Conservation (phyloP, 2,329 filamentous ascomycete species). For the Aspergillus tanneri region DNA sequence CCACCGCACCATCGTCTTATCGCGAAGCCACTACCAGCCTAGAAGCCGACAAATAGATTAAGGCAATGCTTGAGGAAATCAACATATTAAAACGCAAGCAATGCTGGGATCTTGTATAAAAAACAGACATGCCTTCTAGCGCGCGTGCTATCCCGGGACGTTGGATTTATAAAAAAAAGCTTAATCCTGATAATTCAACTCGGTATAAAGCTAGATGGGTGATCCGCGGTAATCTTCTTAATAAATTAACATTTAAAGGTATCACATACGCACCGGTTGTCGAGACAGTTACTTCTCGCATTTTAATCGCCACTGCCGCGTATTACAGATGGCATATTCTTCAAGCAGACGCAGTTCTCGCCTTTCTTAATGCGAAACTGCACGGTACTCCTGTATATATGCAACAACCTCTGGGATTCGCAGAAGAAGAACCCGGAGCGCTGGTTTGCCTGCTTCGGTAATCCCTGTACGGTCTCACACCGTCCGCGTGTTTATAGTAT, state of each 20-base stretch:
- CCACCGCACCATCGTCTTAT: not conserved
- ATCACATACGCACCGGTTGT: slow-evolving; percentile 2
- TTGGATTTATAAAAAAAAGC: not conserved
- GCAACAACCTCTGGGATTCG: not conserved
- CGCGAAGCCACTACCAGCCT: not conserved
- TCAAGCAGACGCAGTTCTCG: slow-evolving; percentile 1
- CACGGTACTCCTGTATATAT: slow-evolving; percentile 1
- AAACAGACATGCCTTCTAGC: slow-evolving; percentile 1
- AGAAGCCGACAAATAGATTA: not conserved
- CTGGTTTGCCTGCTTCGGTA: not conserved
- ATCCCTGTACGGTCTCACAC: slow-evolving; percentile 1
- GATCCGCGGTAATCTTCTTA: not conserved
- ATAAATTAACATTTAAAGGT: not conserved
- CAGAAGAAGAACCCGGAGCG: not conserved
- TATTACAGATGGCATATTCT: not conserved
- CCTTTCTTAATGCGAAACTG: slow-evolving; percentile 2
- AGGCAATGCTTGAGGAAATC: not conserved
- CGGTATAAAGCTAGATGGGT: slow-evolving; percentile 2
- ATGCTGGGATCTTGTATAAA: slow-evolving; percentile 1
- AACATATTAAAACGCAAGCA: slow-evolving; percentile 1
- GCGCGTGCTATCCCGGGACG: slow-evolving; percentile 1
- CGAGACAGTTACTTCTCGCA: slow-evolving; percentile 1
- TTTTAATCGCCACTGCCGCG: not conserved
- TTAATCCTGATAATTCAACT: not conserved
- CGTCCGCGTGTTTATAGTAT: not conserved